phyloP scores from a whole-genome alignment of 2,329 filamentous ascomycete genomes.

The Colletotrichum musae region DNA sequence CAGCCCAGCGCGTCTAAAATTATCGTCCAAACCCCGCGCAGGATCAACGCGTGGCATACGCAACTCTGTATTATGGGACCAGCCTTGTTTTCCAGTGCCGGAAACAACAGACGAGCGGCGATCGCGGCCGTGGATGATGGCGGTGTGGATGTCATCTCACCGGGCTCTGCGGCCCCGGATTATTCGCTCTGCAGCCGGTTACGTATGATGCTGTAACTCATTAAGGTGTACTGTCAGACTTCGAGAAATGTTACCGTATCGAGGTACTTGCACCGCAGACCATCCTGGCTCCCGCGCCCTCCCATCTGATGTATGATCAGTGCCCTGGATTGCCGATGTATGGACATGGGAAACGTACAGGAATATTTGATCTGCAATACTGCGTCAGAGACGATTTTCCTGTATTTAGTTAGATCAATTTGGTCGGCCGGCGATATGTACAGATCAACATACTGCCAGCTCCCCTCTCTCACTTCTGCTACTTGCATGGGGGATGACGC shows the following conservation, averaged over 20 bases:
- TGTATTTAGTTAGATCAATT: no score
- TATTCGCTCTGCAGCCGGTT: background rate
- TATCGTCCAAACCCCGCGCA: background rate
- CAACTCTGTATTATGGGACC: slow-evolving; percentile 1
- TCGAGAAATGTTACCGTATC: background rate
- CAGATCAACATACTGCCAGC: no score
- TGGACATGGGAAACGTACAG: no score
- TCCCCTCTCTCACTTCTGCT: no score
- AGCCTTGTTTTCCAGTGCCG: background rate
- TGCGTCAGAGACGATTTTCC: no score
- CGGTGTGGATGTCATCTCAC: background rate
- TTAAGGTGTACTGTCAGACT: background rate
- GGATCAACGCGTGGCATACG: background rate
- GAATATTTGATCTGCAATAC: no score
- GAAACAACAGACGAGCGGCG: background rate
- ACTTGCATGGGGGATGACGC: no score
- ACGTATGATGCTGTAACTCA: background rate
- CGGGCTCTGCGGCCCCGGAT: background rate
- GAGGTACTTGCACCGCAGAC: no score
- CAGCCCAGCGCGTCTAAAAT: background rate
- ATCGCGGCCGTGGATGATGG: background rate
- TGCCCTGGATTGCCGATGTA: no score
- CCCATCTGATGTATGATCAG: no score
- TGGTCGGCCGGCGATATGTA: no score
- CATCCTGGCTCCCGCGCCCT: no score